A percentile compares a stretch with the other conserved stretches of the same genome.
Evolutionary conservation across 345 rosid genomes (phyloP).

Genomic region (Eucalyptus victrix): DNA sequence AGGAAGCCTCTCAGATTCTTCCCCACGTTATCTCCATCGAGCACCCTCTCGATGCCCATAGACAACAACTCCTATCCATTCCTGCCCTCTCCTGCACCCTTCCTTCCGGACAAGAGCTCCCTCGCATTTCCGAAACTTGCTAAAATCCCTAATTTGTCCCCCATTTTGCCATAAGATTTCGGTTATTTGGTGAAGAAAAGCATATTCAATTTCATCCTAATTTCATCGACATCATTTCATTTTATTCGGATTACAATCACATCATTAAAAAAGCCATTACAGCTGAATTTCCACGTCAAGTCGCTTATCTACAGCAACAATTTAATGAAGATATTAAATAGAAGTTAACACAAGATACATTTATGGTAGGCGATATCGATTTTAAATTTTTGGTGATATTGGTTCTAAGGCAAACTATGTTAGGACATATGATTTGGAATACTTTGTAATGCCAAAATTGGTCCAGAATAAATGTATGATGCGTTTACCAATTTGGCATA

Average conservation of each 20-base stretch:
- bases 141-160: not conserved
- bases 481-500: no score
- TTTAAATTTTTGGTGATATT: accelerated
- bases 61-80: not conserved
- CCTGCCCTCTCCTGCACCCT: not conserved
- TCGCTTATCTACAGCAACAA: not conserved
- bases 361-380: accelerated
- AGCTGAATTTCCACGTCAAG: not conserved
- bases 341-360: not conserved
- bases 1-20: no score
- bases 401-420: accelerated
- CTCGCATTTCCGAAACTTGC: not conserved
- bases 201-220: not conserved
- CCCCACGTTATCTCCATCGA: no score
- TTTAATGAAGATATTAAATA: not conserved
- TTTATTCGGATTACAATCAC: not conserved
- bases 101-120: not conserved
- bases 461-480: not conserved
- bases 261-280: accelerated
- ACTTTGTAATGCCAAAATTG: accelerated
- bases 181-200: not conserved
- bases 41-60: no score
- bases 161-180: not conserved
- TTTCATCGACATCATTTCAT: not conserved
- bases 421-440: accelerated